These are phyloP conservation scores for Epichloe gansuensis DNA, from an alignment of 2,329 filamentous ascomycete genomes.

Conservation along the genomic window DNA sequence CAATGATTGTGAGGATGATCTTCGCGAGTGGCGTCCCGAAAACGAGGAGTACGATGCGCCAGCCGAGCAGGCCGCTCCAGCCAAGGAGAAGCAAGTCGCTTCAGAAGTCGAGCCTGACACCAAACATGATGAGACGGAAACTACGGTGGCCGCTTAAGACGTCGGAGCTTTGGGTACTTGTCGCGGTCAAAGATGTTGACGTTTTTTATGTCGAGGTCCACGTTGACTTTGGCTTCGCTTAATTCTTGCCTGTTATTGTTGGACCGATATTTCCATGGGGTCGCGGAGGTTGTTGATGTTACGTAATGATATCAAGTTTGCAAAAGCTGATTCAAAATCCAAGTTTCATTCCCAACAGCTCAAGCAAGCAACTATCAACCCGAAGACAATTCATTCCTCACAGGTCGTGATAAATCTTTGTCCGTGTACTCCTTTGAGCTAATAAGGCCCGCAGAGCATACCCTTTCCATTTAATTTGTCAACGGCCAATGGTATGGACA, in stretches of 20 bases:
- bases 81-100: conserved; percentile 13
- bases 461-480: too few species aligned
- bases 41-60: conserved; percentile 19
- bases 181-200: not conserved
- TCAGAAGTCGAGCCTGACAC: conserved; percentile 4
- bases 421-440: not conserved
- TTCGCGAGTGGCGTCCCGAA: conserved; percentile 57
- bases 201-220: not conserved
- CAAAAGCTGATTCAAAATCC: not conserved
- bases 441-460: too few species aligned
- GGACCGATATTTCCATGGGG: not conserved
- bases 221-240: not conserved
- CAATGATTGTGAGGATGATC: conserved; percentile 82
- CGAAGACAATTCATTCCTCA: too few species aligned
- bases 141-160: not conserved
- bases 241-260: not conserved
- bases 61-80: conserved; percentile 12
- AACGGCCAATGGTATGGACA: too few species aligned
- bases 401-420: not conserved
- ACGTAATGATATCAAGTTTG: not conserved
- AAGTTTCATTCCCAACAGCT: not conserved
- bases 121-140: not conserved
- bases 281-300: not conserved
- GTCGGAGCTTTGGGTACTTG: not conserved
- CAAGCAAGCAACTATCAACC: not conserved